Conservation (phyloP, 495 filamentous ascomycete species). For the Cairneyella variabilis region DNA sequence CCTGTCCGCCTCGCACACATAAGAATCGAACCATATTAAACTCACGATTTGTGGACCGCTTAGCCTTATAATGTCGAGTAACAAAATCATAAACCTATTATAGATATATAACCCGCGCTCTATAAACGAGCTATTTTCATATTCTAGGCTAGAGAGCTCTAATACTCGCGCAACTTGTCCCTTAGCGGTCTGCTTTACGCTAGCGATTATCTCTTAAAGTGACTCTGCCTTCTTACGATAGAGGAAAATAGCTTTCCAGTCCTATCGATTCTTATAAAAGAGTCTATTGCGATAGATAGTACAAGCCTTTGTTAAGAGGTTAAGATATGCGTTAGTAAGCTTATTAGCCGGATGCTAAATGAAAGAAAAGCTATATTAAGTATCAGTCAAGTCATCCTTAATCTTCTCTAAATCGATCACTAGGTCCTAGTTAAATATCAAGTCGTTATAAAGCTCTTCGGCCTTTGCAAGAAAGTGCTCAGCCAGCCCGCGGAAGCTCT, state of each 20-base stretch:
- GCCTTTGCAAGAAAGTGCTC: slow-evolving; percentile 3
- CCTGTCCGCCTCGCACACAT: background rate
- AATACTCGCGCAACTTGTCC: background rate
- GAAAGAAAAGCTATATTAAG: slow-evolving; percentile 9
- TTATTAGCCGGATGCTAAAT: slow-evolving; percentile 7
- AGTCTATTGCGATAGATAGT: background rate
- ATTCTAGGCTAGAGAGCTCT: background rate
- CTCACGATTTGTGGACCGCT: slow-evolving; percentile 9
- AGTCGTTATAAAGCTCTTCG: slow-evolving; percentile 2
- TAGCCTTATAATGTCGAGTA: slow-evolving; percentile 7
- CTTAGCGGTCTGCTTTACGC: background rate
- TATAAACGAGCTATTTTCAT: background rate
- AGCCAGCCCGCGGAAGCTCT: slow-evolving; percentile 4
- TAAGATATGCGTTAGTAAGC: slow-evolving; percentile 3
- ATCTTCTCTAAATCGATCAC: slow-evolving; percentile 1
- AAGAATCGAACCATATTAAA: slow-evolving; percentile 9
- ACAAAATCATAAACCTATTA: background rate
- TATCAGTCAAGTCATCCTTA: slow-evolving; percentile 7
- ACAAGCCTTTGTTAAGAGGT: slow-evolving; percentile 4
- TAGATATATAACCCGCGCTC: slow-evolving; percentile 7
- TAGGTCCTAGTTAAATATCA: slow-evolving; percentile 2
- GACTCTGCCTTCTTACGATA: background rate
- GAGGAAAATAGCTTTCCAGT: background rate
- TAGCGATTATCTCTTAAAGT: background rate
- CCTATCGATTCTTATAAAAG: background rate